Evolutionary conservation across 345 rosid species (phyloP).

Genomic region (Viola odorata): DNA sequence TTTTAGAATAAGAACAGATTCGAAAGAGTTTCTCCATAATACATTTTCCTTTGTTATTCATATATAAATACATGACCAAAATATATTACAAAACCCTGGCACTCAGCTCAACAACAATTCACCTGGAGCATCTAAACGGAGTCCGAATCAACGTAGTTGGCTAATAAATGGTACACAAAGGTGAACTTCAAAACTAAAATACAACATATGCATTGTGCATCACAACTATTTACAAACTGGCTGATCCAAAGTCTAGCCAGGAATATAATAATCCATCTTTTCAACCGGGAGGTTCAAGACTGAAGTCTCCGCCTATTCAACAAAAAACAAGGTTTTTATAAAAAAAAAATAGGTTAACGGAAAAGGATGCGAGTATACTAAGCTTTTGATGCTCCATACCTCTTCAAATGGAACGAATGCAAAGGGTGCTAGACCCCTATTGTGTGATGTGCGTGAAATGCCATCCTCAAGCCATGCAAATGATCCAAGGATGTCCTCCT

Average conservation of each 20-base stretch:
- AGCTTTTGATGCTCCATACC: constrained; percentile 30
- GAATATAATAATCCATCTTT: constrained; percentile 85
- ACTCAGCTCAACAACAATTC: not conserved
- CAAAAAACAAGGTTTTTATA: not conserved
- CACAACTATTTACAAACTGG: constrained; percentile 4
- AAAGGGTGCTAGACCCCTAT: constrained; percentile 79
- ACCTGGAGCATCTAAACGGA: not conserved
- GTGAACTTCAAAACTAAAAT: too few species aligned
- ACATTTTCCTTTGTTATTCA: too few species aligned
- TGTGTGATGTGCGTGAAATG: constrained; percentile 64
- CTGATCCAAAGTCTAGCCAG: constrained; percentile 37
- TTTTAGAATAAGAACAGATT: too few species aligned
- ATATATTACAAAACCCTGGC: not conserved
- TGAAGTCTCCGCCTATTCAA: constrained; percentile 59
- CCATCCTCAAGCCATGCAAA: constrained; percentile 86
- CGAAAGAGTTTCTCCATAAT: too few species aligned
- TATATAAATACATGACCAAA: not conserved
- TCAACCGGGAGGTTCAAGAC: constrained; percentile 86
- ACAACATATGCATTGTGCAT: not conserved
- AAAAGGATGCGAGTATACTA: not conserved
- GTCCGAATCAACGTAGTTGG: not conserved
- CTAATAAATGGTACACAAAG: not conserved
- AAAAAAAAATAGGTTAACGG: not conserved
- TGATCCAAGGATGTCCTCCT: constrained; percentile 65
- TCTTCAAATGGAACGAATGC: constrained; percentile 91